These are phyloP conservation scores for Glarea lozoyensis DNA, from an alignment of 495 filamentous ascomycete species.

Conservation along the genomic window DNA sequence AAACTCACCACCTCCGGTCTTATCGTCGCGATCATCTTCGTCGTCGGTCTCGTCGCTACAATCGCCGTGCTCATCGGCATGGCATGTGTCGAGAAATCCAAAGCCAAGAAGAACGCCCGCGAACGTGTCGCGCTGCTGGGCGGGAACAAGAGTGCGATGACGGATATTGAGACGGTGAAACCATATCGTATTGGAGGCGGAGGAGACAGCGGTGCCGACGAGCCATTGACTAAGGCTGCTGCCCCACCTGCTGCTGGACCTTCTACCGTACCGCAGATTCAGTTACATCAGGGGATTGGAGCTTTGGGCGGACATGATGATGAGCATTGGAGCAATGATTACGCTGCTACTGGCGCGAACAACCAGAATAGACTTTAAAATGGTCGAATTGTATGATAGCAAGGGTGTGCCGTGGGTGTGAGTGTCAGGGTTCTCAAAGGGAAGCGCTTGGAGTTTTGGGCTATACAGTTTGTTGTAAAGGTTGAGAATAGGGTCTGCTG, in stretches of 20 bases:
- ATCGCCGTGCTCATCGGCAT: constrained; percentile 29
- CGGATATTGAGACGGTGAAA: neutral
- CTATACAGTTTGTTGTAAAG: too few species aligned
- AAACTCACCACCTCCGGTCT: constrained; percentile 26
- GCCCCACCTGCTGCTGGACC: neutral
- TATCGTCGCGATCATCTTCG: constrained; percentile 35
- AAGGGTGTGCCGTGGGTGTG: too few species aligned
- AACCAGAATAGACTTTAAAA: too few species aligned
- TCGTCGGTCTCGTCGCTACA: constrained; percentile 19
- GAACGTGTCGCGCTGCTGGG: neutral
- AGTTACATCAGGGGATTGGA: constrained; percentile 2
- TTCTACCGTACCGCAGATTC: constrained; percentile 1
- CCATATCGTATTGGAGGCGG: constrained; percentile 1
- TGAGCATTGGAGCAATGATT: constrained; percentile 1
- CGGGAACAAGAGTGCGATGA: neutral
- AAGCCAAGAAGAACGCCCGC: neutral
- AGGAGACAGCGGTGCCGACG: neutral
- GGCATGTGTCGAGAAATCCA: constrained; percentile 5
- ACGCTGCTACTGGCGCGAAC: too few species aligned
- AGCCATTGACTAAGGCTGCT: neutral
- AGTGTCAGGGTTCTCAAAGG: too few species aligned
- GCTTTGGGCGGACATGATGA: constrained; percentile 1
- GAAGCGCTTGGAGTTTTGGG: too few species aligned
- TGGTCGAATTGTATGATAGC: too few species aligned
- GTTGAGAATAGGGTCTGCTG: too few species aligned